These are phyloP conservation scores for Capronia epimyces DNA, from an alignment of 2,329 filamentous ascomycete species.

Conservation along the genomic window DNA sequence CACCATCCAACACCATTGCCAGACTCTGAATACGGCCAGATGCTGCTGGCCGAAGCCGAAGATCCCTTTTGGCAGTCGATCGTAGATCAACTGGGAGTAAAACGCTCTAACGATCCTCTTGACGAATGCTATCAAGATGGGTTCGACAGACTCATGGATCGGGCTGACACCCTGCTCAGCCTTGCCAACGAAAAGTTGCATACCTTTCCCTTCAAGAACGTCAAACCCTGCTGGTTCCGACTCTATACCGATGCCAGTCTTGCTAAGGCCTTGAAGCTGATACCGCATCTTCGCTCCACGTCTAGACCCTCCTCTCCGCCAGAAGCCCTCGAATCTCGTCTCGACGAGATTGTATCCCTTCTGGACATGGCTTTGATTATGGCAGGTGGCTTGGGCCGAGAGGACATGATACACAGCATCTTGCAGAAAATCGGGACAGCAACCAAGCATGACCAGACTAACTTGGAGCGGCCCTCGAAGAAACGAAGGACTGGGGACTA, in stretches of 20 bases:
- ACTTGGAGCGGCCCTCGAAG: constrained; percentile 10
- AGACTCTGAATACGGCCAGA: background rate
- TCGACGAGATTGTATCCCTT: constrained; percentile 56
- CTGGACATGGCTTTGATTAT: constrained; percentile 75
- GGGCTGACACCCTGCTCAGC: constrained; percentile 41
- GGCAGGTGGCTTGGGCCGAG: constrained; percentile 59
- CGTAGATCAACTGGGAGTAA: constrained; percentile 3
- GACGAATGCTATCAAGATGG: constrained; percentile 14
- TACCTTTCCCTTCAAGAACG: constrained; percentile 53
- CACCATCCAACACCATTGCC: too few relatives aligned
- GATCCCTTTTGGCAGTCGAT: constrained; percentile 9
- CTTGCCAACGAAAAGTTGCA: constrained; percentile 51
- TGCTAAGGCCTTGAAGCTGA: constrained; percentile 38
- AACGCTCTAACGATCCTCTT: constrained; percentile 15
- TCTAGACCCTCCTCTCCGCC: background rate
- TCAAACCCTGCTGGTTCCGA: constrained; percentile 52
- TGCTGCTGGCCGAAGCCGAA: background rate
- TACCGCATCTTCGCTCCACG: constrained; percentile 25
- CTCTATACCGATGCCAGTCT: constrained; percentile 55
- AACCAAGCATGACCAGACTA: background rate
- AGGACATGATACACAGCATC: constrained; percentile 37
- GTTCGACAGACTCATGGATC: constrained; percentile 27
- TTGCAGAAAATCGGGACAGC: constrained; percentile 7
- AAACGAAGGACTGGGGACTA: constrained; percentile 1
- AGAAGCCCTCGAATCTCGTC: constrained; percentile 5